These are phyloP conservation scores for Dovyalis caffra DNA, from an alignment of 345 rosid genomes.

Conservation along the genomic window DNA sequence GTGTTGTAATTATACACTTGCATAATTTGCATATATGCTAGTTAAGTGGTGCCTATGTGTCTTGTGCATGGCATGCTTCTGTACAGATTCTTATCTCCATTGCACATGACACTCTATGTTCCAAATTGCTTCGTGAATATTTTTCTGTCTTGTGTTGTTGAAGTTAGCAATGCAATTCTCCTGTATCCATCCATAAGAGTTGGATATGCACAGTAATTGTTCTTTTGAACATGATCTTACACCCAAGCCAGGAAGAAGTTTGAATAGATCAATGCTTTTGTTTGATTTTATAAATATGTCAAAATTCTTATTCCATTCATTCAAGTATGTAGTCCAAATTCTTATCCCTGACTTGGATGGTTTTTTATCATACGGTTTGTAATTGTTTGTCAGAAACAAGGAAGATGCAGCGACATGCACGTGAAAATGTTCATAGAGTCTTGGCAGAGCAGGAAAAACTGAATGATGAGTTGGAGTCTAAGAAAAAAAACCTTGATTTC, in stretches of 20 bases:
- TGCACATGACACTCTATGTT: neutral
- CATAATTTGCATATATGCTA: neutral
- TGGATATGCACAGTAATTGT: neutral
- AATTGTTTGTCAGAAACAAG: conserved; percentile 57
- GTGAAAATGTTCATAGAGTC: conserved; percentile 58
- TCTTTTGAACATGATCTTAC: neutral
- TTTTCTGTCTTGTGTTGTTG: neutral
- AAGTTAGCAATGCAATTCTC: neutral
- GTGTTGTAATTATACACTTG: neutral
- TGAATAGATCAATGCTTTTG: too few relatives aligned
- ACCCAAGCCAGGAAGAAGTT: neutral
- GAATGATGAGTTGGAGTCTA: conserved; percentile 55
- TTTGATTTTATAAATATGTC: too few relatives aligned
- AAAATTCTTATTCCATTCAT: neutral
- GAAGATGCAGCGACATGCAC: conserved; percentile 71
- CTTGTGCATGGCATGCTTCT: neutral
- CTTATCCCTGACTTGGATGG: neutral
- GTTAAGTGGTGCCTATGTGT: neutral
- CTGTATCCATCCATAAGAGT: neutral
- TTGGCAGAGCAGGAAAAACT: conserved; percentile 64
- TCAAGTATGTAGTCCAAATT: neutral
- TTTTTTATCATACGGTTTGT: neutral
- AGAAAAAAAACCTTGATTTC: conserved; percentile 47
- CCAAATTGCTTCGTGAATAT: neutral
- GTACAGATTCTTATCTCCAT: neutral